Conservation (phyloP, 1,139 yeast species). For the Candida glucosophila region DNA sequence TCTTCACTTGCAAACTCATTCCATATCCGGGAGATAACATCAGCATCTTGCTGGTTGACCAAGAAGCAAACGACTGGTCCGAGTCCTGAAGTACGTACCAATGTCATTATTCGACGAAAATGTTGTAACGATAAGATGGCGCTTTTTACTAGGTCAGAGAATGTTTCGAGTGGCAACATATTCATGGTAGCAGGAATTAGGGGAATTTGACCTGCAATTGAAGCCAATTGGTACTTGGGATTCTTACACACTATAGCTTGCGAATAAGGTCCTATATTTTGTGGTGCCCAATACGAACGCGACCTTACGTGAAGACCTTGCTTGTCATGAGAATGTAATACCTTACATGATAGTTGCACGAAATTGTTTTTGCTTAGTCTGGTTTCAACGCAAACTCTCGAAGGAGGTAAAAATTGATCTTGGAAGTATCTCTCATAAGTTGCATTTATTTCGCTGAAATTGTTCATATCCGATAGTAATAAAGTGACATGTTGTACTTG, state of each 20-base stretch:
- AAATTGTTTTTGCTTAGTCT: constrained; percentile 24
- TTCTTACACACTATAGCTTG: constrained; percentile 55
- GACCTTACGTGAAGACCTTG: constrained; percentile 85
- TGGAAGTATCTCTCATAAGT: constrained; percentile 50
- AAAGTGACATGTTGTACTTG: constrained; percentile 51
- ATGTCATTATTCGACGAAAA: constrained; percentile 51
- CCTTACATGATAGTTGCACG: constrained; percentile 54
- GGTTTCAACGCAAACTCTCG: constrained; percentile 78
- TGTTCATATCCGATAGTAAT: constrained; percentile 53
- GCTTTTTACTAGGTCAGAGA: constrained; percentile 11
- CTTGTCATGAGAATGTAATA: constrained; percentile 27
- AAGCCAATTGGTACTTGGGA: constrained; percentile 35
- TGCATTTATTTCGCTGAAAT: constrained; percentile 52
- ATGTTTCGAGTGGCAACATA: constrained; percentile 13
- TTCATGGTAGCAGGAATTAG: constrained; percentile 66
- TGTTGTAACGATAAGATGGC: constrained; percentile 67
- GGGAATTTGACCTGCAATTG: constrained; percentile 91
- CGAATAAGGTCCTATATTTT: constrained; percentile 95
- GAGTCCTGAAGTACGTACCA: constrained; percentile 38
- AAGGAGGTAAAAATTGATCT: constrained; percentile 64
- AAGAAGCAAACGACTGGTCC: constrained; percentile 50
- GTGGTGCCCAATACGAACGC: constrained; percentile 95
- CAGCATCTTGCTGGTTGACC: constrained; percentile 20
- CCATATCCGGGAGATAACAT: constrained; percentile 31
- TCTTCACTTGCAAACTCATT: too few species aligned